Evolutionary conservation across 768 basidiomycete species (phyloP), one percentile per base, ranked within the genome.

Genomic region (Tephrocybe rancida): DNA sequence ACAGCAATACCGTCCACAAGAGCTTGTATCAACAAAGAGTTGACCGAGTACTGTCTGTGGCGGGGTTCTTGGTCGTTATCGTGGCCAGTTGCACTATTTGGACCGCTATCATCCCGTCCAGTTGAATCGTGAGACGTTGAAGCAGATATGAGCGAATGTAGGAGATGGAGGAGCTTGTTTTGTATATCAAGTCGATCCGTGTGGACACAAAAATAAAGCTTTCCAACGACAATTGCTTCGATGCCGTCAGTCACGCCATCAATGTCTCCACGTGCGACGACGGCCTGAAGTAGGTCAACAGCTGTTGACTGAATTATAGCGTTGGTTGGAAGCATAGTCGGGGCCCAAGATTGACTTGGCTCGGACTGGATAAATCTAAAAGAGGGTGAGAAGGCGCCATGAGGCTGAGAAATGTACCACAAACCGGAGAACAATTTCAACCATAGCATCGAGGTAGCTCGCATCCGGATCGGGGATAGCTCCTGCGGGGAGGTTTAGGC

Each of bases 131-230:
- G 63, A 24, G 75, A 57, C 1, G 75, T 80, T 3, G 85, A 84
- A 1, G 84, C 84, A 3, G 89, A 87, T 37, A 95, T 85, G 27
- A 94, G 73, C 0, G 91, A 88, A 64, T 98, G 95, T 0, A 98
- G 80, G 11, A 96, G 82, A 64, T 95, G 93, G 3, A 98, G 80
- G 44, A 96, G 81, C 66, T 95, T 96, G 77, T 92, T 95, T 73
- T 98, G 97, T 13, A 95, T 76, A 62, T 96, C 90, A 35, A 94
- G 80, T 30, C 86, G 79, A 34, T 70, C 73, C 19, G 75, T 72
- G 64, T 95, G 90, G 27, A 97, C 74, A 42, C 79, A 86, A 44
- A 81, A 75, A 67, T 84, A 94, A 1, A 96, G 78, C 67, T 92
- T 92, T 42, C 80, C 80, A 24, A 94, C 76, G 41, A 96, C 76